Percentiles rank a stretch among this genome's conserved stretches.
These are phyloP conservation scores for Rhizophagus prolifer DNA, from an alignment of 192 early-diverging fungal species.

Conservation along the genomic window DNA sequence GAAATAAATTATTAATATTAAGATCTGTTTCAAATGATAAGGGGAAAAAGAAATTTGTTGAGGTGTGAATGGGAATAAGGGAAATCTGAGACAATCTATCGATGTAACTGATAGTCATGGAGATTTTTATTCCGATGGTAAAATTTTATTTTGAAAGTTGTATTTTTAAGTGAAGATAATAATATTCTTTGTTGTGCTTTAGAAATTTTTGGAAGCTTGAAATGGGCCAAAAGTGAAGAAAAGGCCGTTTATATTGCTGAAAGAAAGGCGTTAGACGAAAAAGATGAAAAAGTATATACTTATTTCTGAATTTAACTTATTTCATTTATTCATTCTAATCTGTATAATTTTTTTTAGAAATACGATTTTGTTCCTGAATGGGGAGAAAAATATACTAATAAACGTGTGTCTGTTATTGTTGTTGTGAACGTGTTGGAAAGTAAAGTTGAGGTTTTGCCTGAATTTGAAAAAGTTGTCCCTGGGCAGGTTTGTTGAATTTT, in stretches of 20 bases:
- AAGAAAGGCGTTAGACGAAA: conserved; percentile 50
- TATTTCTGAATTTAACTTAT: neutral
- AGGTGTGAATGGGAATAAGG: conserved; percentile 48
- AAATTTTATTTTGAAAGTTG: neutral
- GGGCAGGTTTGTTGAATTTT: conserved; percentile 36
- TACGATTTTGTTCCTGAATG: conserved; percentile 51
- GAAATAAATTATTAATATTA: conserved; percentile 39
- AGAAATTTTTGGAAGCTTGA: conserved; percentile 55
- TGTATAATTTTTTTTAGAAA: neutral
- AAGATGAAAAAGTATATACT: conserved; percentile 26
- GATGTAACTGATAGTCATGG: conserved; percentile 70
- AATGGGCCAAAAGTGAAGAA: conserved; percentile 58
- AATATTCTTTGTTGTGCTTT: neutral
- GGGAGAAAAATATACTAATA: conserved; percentile 71
- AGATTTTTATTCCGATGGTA: conserved; percentile 66
- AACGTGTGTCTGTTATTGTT: conserved; percentile 54
- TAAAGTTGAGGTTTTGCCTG: conserved; percentile 40
- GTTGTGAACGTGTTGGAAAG: conserved; percentile 48
- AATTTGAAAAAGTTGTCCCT: conserved; percentile 37
- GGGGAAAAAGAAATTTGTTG: conserved; percentile 54
- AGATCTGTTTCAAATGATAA: conserved; percentile 44
- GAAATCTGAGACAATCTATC: conserved; percentile 51
- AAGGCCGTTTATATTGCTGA: conserved; percentile 73
- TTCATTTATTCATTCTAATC: neutral
- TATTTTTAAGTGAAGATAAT: neutral